Evolutionary conservation across 1,284 basidiomycete genomes (phyloP).

Genomic region (Rhizopogon hawkerae): DNA sequence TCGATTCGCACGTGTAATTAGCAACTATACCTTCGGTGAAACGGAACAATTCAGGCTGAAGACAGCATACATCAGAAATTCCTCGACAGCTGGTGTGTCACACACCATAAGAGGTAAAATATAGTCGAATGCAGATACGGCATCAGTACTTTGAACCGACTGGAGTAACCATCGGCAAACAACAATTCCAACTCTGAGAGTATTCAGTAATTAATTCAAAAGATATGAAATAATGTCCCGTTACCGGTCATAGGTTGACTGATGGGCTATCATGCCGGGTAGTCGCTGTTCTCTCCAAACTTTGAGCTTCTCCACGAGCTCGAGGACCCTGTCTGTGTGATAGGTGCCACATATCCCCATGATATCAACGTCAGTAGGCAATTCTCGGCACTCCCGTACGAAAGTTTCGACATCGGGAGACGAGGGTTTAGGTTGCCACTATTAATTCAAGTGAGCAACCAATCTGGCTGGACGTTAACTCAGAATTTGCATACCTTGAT

Average conservation of each 20-base stretch:
- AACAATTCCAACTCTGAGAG: conserved; percentile 47
- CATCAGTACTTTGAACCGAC: conserved; percentile 66
- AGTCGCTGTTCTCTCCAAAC: conserved; percentile 61
- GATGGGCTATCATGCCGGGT: conserved; percentile 67
- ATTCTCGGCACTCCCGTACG: conserved; percentile 59
- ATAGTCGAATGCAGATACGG: conserved; percentile 69
- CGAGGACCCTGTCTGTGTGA: conserved; percentile 48
- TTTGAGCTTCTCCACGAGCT: conserved; percentile 57
- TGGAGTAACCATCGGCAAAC: conserved; percentile 73
- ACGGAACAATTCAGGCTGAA: conserved; percentile 60
- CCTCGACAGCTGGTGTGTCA: conserved; percentile 6
- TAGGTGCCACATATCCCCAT: conserved; percentile 69
- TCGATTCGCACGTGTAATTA: neutral
- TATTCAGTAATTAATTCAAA: conserved; percentile 4
- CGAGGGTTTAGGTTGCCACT: conserved; percentile 67
- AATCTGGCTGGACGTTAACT: neutral
- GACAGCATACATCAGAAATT: conserved; percentile 3
- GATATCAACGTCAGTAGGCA: conserved; percentile 56
- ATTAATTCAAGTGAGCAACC: neutral
- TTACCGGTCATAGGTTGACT: conserved; percentile 76
- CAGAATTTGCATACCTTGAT: conserved; percentile 43
- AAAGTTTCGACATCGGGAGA: conserved; percentile 62
- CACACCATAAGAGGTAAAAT: conserved; percentile 70
- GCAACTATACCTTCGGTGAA: conserved; percentile 51
- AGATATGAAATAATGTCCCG: conserved; percentile 15